Evolutionary conservation across 2,329 filamentous ascomycete genomes (phyloP).

Genomic region (Pseudogymnoascus sp.): DNA sequence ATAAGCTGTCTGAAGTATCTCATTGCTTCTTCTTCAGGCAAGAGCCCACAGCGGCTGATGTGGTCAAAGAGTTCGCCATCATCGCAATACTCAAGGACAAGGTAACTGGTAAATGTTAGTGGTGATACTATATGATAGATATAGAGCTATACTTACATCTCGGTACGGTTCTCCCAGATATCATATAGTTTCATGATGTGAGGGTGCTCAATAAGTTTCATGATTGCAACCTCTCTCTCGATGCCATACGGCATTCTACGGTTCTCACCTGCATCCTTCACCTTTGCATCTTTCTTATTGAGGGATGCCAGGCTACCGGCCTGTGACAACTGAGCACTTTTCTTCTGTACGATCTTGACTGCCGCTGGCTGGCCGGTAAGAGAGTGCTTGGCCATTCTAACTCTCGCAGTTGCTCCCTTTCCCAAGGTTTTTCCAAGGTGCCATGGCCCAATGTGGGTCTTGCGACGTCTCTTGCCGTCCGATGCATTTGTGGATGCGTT

Average conservation of each 20-base stretch:
- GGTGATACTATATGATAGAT: background rate
- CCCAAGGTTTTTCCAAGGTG: constrained; percentile 82
- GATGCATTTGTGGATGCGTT: constrained; percentile 30
- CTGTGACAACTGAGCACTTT: constrained; percentile 68
- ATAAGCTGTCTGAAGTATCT: constrained; percentile 90
- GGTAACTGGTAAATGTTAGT: constrained; percentile 55
- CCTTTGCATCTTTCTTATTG: constrained; percentile 60
- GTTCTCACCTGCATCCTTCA: constrained; percentile 47
- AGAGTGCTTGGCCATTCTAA: constrained; percentile 75
- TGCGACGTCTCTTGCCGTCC: constrained; percentile 29
- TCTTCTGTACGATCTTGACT: constrained; percentile 90
- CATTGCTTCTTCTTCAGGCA: constrained; percentile 72
- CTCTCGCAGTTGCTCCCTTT: constrained; percentile 80
- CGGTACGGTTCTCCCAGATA: constrained; percentile 93
- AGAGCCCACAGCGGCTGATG: constrained; percentile 63
- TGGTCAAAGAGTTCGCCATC: constrained; percentile 67
- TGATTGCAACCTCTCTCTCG: constrained; percentile 90
- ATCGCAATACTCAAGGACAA: constrained; percentile 88
- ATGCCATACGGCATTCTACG: constrained; percentile 77
- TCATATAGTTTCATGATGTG: constrained; percentile 93
- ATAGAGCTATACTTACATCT: constrained; percentile 60
- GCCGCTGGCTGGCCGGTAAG: constrained; percentile 74
- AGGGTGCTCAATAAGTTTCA: constrained; percentile 91
- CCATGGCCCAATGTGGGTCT: constrained; percentile 88
- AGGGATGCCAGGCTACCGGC: constrained; percentile 79